These are phyloP conservation scores for Neurospora tetraspora DNA, from an alignment of 495 filamentous ascomycete genomes.

Conservation along the genomic window DNA sequence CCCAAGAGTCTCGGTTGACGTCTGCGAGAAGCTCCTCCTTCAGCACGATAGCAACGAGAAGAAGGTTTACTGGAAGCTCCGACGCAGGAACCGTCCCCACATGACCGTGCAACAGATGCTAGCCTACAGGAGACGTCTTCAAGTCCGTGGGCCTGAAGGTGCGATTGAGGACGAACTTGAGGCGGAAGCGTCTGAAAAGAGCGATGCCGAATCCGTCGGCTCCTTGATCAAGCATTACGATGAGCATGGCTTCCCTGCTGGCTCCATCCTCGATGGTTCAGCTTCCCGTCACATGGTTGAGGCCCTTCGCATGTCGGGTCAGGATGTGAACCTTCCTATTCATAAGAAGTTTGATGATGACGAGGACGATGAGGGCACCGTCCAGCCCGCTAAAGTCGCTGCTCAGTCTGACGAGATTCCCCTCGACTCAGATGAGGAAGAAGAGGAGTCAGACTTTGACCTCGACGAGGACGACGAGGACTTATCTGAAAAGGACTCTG, in stretches of 20 bases:
- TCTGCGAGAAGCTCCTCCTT: conserved; percentile 20
- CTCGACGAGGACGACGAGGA: not conserved
- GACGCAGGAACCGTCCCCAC: not conserved
- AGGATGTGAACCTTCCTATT: conserved; percentile 20
- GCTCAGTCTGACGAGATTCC: not conserved
- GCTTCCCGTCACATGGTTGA: conserved; percentile 29
- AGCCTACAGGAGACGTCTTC: not conserved
- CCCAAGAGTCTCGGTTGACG: conserved; percentile 15
- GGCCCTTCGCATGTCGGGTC: conserved; percentile 15
- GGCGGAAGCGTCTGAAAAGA: conserved; percentile 8
- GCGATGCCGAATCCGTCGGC: conserved; percentile 20
- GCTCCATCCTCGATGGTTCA: conserved; percentile 36
- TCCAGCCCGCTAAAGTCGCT: not conserved
- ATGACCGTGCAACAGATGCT: conserved; percentile 8
- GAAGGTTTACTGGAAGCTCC: conserved; percentile 9
- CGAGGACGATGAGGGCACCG: conserved; percentile 13
- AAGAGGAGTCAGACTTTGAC: conserved; percentile 3
- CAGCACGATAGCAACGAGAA: conserved; percentile 5
- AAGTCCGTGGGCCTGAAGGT: not conserved
- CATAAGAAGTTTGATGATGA: conserved; percentile 25
- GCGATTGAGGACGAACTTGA: conserved; percentile 1
- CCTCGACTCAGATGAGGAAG: not conserved
- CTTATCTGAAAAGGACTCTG: conserved; percentile 13
- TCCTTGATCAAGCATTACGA: conserved; percentile 33
- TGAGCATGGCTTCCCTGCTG: conserved; percentile 38